Evolutionary conservation across 768 basidiomycete genomes (phyloP), one percentile per base, ranked within the genome.

Genomic region (Mycena kentingensis): DNA sequence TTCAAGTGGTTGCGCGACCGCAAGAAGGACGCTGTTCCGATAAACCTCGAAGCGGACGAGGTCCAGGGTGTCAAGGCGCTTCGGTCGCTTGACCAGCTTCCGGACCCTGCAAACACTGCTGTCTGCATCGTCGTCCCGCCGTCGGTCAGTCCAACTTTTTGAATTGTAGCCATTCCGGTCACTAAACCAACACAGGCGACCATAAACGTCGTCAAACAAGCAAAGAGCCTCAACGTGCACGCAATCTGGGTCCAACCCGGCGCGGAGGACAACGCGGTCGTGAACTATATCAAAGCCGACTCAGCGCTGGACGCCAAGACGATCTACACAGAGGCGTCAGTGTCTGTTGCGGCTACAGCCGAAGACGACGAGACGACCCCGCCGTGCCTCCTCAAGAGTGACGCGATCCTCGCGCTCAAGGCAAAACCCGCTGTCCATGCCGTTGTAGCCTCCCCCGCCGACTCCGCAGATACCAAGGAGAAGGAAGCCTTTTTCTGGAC

Each of bases 191-290:
- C 3, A 25, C 28, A 81, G 79, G 61, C 82, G 37, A 83, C 81
- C 5, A 68, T 80, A 32, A 68, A 67, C 31, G 22, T 82, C 38
- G 63, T 83, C 56, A 70, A 79, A 60, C 71, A 77, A 35, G 77
- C 75, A 5, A 75, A 76, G 65, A 66, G 64, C 31, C 73, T 71
- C 21, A 63, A 60, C 16, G 63, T 82, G 16, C 78, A 76, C 0
- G 74, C 76, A 1, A 70, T 85, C 37, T 86, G 84, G 84, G 73
- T 85, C 22, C 84, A 86, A 58, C 84, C 84, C 4, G 85, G 85
- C 19, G 80, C 83, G 3, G 75, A 79, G 46, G 75, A 80, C 34
- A 29, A 47, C 29, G 65, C 66, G 3, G 81, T 84, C 6, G 37
- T 60, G 3, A 46, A 67, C 15, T 84, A 73, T 52, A 80, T 87